These are phyloP conservation scores for Pythium monospermum DNA, from an alignment of 352 stramenopile genomes.

Conservation along the genomic window DNA sequence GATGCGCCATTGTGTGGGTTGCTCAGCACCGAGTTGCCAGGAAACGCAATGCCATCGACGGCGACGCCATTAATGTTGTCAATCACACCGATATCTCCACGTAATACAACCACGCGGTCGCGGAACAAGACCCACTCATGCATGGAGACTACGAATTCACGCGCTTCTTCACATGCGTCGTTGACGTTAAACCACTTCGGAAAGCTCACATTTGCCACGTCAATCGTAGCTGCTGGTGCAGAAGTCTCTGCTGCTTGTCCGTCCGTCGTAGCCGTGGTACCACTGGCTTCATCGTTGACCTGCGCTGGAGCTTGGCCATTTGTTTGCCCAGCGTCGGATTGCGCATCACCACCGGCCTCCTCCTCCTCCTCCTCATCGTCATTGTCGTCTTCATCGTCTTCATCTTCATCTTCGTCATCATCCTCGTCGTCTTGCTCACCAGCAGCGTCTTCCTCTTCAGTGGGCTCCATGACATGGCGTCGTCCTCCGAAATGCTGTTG, in stretches of 20 bases:
- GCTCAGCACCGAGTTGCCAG: constrained; percentile 32
- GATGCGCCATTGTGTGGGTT: constrained; percentile 42
- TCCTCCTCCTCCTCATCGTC: constrained; percentile 26
- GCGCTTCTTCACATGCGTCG: constrained; percentile 21
- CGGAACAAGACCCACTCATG: constrained; percentile 38
- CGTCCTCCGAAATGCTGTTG: constrained; percentile 18
- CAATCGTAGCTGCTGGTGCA: not conserved
- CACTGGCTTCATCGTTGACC: not conserved
- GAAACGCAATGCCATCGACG: constrained; percentile 46
- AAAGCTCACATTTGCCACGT: not conserved
- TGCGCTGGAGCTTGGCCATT: not conserved
- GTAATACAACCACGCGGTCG: constrained; percentile 26
- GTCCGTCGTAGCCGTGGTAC: not conserved
- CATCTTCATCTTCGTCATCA: not conserved
- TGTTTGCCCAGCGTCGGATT: constrained; percentile 3
- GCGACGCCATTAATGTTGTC: constrained; percentile 22
- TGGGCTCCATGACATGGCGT: not conserved
- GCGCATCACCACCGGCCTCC: constrained; percentile 15
- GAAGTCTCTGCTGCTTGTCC: not conserved
- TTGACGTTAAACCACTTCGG: constrained; percentile 6
- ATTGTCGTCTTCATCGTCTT: constrained; percentile 7
- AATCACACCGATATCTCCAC: constrained; percentile 40
- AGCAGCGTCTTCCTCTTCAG: not conserved
- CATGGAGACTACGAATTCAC: constrained; percentile 28
- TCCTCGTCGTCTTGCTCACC: constrained; percentile 3